Percentiles rank a stretch among this genome's conserved stretches.
Evolutionary conservation across 176 grass and related monocot genomes (phyloP).

Genomic region (Guadua angustifolia): DNA sequence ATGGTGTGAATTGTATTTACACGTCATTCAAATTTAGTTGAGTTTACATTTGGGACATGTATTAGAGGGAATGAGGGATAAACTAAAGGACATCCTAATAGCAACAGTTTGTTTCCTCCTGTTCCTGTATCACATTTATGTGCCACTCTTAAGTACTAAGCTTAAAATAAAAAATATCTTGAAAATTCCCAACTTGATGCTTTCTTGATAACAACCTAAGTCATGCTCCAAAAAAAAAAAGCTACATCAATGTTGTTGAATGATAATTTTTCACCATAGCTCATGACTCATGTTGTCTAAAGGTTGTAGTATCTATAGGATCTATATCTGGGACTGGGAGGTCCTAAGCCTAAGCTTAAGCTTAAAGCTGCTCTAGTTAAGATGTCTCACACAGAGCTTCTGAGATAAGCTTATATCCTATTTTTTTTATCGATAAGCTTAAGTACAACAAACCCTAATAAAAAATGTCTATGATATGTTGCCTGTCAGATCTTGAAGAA

Average conservation of each 20-base stretch:
- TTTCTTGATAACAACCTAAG: slow-evolving; percentile 10
- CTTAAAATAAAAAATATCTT: slow-evolving; percentile 13
- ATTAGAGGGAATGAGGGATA: neutral
- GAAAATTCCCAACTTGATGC: neutral
- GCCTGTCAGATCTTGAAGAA: neutral
- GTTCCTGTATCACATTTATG: slow-evolving; percentile 9
- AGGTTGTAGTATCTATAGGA: neutral
- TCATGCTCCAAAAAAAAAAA: neutral
- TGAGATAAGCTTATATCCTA: neutral
- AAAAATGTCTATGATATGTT: neutral
- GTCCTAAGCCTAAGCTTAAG: slow-evolving; percentile 28
- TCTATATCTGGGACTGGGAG: neutral
- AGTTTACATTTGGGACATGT: slow-evolving; percentile 12
- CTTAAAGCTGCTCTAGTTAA: neutral
- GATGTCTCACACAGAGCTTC: neutral
- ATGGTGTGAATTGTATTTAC: neutral
- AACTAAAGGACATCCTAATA: neutral
- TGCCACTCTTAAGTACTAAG: slow-evolving; percentile 23
- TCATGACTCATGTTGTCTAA: neutral
- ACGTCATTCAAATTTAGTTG: slow-evolving; percentile 4
- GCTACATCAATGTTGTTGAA: neutral
- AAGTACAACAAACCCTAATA: neutral
- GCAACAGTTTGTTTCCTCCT: slow-evolving; percentile 12
- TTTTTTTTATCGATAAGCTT: slow-evolving; percentile 28
- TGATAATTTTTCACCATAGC: neutral